A percentile compares a stretch with the other conserved stretches of the same genome.
These are phyloP conservation scores for Ettlia oleoabundans DNA, from an alignment of 139 green algal genomes.

Conservation along the genomic window DNA sequence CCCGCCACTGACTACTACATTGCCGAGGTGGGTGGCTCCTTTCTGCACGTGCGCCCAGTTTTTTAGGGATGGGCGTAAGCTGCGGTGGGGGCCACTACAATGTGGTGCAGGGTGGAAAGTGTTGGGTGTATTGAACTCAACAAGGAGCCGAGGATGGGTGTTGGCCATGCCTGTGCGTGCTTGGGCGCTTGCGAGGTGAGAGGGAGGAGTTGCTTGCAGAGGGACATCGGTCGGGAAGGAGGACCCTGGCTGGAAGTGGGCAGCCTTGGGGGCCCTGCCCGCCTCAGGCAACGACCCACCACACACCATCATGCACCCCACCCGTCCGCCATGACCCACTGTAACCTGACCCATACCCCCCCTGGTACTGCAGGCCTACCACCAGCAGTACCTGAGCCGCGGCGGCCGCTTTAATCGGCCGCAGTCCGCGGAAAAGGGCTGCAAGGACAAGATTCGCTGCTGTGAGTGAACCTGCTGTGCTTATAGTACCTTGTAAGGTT, in stretches of 20 bases:
- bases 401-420: conserved; percentile 58
- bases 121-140: too few species aligned
- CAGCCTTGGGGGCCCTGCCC: too few species aligned
- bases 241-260: too few species aligned
- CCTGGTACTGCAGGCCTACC: conserved; percentile 10
- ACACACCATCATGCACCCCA: too few species aligned
- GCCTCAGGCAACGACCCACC: too few species aligned
- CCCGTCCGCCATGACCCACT: too few species aligned
- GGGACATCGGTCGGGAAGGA: too few species aligned
- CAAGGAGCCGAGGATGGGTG: too few species aligned
- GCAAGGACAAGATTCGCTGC: conserved; percentile 67
- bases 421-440: conserved; percentile 73
- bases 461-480: conserved; percentile 50
- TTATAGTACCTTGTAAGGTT: background rate
- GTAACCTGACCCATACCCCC: background rate
- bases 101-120: background rate
- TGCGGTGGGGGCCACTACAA: too few species aligned
- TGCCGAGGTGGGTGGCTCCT: conserved; percentile 64
- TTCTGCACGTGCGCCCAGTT: background rate
- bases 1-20: conserved; percentile 61
- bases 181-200: too few species aligned
- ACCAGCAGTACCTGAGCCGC: conserved; percentile 66
- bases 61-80: background rate
- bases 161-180: too few species aligned
- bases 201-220: too few species aligned